Evolutionary conservation across 257 asterid species (phyloP).

Genomic region (Lycium barbarum): DNA sequence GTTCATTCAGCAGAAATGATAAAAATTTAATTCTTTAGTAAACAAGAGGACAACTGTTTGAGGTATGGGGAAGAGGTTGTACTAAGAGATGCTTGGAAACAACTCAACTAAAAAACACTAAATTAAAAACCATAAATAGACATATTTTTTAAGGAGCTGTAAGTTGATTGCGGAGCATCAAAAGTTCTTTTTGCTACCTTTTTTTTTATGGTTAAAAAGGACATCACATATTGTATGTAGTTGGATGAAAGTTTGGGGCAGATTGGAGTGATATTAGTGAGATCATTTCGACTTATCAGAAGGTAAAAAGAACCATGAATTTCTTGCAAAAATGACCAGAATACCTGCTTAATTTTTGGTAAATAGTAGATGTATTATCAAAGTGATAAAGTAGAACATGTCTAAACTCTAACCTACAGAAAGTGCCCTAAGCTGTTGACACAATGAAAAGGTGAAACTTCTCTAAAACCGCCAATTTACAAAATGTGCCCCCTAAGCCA

Average conservation of each 20-base stretch:
- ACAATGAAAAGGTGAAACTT: background rate
- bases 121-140: constrained; percentile 18
- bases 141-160: background rate
- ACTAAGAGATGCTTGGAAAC: background rate
- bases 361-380: background rate
- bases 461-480: background rate
- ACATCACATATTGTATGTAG: background rate
- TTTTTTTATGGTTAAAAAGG: background rate
- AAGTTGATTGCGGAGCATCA: background rate
- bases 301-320: background rate
- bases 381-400: background rate
- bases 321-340: background rate
- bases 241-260: background rate
- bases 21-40: background rate
- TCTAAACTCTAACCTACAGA: background rate
- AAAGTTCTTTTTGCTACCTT: background rate
- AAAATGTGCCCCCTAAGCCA: background rate
- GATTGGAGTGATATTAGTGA: too few relatives aligned
- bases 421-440: background rate
- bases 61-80: background rate
- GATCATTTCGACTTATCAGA: background rate
- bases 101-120: background rate
- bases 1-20: background rate
- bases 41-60: background rate
- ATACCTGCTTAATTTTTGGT: background rate